phyloP scores from a whole-genome alignment of 2,329 filamentous ascomycete species.

The Berkeleyomyces rouxiae region DNA sequence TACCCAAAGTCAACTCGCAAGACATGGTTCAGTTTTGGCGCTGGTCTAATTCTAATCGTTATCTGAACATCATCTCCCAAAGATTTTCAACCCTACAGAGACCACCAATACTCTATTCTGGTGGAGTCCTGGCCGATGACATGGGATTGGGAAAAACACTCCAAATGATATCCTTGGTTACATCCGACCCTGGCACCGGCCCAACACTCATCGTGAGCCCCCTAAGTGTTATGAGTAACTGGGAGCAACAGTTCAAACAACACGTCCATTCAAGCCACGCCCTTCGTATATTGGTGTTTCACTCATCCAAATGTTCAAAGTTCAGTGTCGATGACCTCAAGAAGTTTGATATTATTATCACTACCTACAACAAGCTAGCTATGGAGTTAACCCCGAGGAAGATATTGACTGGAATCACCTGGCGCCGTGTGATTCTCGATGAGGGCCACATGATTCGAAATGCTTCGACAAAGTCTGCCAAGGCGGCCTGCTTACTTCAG shows the following conservation, averaged over 20 bases:
- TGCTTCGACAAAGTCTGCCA: conserved; percentile 51
- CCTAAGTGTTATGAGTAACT: conserved; percentile 79
- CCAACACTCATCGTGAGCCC: conserved; percentile 68
- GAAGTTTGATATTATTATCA: conserved; percentile 61
- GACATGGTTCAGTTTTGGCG: conserved; percentile 23
- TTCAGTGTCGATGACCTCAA: conserved; percentile 39
- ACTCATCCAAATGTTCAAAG: conserved; percentile 40
- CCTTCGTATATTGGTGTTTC: conserved; percentile 56
- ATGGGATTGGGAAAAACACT: conserved; percentile 89
- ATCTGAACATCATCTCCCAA: background rate
- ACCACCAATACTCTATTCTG: conserved; percentile 50
- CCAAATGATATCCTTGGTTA: conserved; percentile 65
- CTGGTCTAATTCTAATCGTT: background rate
- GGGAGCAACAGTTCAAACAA: conserved; percentile 59
- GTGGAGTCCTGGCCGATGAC: conserved; percentile 77
- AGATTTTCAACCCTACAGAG: background rate
- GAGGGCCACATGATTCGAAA: conserved; percentile 77
- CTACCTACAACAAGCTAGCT: conserved; percentile 64
- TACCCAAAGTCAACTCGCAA: conserved; percentile 40
- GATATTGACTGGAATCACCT: conserved; percentile 35
- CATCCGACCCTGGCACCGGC: conserved; percentile 36
- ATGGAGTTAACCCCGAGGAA: conserved; percentile 33
- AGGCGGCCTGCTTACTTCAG: conserved; percentile 48
- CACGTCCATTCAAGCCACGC: conserved; percentile 50
- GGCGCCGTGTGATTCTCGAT: conserved; percentile 67